Conservation (phyloP, 805 yeast species). For the Saccharomycopsis sp. region DNA sequence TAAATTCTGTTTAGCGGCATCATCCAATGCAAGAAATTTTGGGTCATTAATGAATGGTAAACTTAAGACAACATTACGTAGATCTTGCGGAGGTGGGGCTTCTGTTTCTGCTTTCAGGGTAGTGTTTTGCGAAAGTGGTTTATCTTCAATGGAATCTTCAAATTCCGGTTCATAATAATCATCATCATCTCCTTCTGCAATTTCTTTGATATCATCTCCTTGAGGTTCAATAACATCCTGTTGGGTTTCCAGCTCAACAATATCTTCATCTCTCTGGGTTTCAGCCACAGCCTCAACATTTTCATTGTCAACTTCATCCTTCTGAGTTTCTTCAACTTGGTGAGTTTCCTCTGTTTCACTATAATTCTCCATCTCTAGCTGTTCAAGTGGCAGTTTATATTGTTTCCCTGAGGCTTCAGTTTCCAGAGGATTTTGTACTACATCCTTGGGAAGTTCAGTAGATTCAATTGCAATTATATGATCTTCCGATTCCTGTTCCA, state of each 20-base stretch:
- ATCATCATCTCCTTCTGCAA: constrained; percentile 18
- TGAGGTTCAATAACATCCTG: constrained; percentile 6
- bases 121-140: constrained; percentile 9
- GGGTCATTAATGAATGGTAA: constrained; percentile 31
- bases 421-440: no score
- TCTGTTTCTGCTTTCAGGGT: constrained; percentile 22
- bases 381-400: no score
- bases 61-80: constrained; percentile 28
- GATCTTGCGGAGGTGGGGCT: constrained; percentile 24
- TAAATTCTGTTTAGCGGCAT: constrained; percentile 30
- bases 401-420: no score
- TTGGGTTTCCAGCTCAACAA: constrained; percentile 1
- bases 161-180: constrained; percentile 10
- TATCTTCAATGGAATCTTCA: constrained; percentile 4
- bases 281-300: constrained; percentile 13
- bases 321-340: constrained; percentile 18
- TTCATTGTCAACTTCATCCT: constrained; percentile 11
- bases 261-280: constrained; percentile 12
- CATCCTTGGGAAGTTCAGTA: no score
- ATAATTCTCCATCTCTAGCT: no score
- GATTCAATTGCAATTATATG: no score
- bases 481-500: no score
- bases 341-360: constrained; percentile 1
- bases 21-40: constrained; percentile 29
- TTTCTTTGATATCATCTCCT: constrained; percentile 13